Evolutionary conservation across 441 rosid species (phyloP), one percentile per base, ranked within the genome.

Genomic region (Aquilaria agallochum): DNA sequence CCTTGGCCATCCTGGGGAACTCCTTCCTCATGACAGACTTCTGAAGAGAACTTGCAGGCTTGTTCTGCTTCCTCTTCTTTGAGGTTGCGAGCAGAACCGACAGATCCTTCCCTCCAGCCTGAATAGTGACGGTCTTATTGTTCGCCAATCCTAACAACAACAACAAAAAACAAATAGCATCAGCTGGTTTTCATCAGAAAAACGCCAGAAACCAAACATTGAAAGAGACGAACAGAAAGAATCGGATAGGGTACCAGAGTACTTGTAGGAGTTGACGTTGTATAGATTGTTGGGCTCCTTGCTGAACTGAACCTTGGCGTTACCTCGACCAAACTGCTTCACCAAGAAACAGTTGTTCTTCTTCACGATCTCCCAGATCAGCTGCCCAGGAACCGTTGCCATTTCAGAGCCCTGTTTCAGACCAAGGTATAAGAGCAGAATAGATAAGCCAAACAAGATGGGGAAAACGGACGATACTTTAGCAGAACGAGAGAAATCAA

Each of bases 361-460:
- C 83, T 87, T 82, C 64, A 84, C 86, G 14, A 84, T 79, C 86
- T 87, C 88, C 90, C 88, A 86, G 56, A 86, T 81, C 72, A 87
- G 60, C 55, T 79, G 86, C 42, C 85, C 90, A 5, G 90, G 88
- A 56, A 84, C 86, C 27, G 88, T 71, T 14, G 93, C 74, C 93
- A 84, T 87, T 49, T 51, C 0, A 7, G 45, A 40, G 10, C 0
- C 45, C 45, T 40, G 45, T 2, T 40, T 40, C 10, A 40, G 27
- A 20, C 27, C 27, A 20, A 20, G 27, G 27, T 20, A 20, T 20
- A 20, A 20, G 27, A 20, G 27, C 27, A 20, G 27, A 20, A 20
- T 1, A 20, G 27, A 20, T 20, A 20, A 20, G 27, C 27, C 27
- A 20, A 20, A 20, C 27, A 20, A 20, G 27, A 20, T 20, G 27